phyloP scores from a whole-genome alignment of 352 stramenopile species.

The Pythium biforme region DNA sequence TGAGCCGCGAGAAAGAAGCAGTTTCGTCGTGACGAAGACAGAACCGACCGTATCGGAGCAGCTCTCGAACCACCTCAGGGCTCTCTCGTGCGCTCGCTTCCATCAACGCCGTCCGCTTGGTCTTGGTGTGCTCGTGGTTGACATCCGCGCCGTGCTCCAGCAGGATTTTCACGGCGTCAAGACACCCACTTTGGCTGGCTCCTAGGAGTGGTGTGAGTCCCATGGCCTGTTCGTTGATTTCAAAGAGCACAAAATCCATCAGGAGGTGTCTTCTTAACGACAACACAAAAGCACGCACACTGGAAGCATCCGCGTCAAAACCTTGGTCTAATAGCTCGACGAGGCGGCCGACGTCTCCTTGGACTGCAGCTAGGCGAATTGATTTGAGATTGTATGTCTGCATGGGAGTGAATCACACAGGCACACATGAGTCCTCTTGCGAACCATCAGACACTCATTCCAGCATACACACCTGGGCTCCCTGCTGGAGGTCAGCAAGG shows the following conservation, averaged over 20 bases:
- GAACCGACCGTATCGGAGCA: constrained; percentile 55
- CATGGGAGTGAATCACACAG: neutral
- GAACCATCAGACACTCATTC: neutral
- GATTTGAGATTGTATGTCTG: constrained; percentile 68
- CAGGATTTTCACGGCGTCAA: constrained; percentile 47
- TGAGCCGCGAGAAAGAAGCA: no score
- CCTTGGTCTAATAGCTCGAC: constrained; percentile 45
- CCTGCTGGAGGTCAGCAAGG: constrained; percentile 5
- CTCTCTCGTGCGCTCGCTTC: constrained; percentile 48
- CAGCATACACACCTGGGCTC: neutral
- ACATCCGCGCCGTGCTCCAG: constrained; percentile 44
- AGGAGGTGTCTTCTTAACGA: neutral
- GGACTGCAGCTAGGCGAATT: constrained; percentile 65
- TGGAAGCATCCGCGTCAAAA: constrained; percentile 58
- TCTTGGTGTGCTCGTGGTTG: constrained; percentile 53
- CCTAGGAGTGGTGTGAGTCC: constrained; percentile 62
- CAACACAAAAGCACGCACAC: constrained; percentile 30
- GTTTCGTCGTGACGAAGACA: neutral
- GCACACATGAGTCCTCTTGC: neutral
- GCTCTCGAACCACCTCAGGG: constrained; percentile 39
- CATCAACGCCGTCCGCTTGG: constrained; percentile 60
- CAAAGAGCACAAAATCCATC: neutral
- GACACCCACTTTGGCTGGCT: constrained; percentile 47
- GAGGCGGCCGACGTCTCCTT: constrained; percentile 48
- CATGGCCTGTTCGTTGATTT: constrained; percentile 48